Evolutionary conservation across 352 stramenopile species (phyloP), one percentile per base, ranked within the genome.

Genomic region (Globisporangium echinulatum): DNA sequence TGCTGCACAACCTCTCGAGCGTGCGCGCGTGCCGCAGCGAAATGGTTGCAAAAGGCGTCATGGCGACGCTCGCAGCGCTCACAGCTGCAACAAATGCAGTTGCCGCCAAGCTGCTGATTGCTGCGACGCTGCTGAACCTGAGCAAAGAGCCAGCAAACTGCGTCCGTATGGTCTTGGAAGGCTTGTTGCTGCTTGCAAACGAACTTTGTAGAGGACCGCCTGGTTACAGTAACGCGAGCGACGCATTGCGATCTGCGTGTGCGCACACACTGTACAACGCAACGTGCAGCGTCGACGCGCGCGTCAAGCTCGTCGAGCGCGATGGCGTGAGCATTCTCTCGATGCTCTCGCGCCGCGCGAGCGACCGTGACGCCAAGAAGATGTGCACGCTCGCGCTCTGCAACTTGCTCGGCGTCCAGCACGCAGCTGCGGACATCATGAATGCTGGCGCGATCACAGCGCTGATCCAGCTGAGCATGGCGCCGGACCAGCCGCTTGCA

Each of bases 321-420:
- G 78, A 90, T 50, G 84, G 68, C 1, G 76, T 93, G 5, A 75
- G 54, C 3, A 69, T 77, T 13, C 58, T 91, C 2, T 88, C 79
- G 1, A 67, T 62, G 4, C 64, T 90, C 5, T 88, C 80, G 0
- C 53, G 71, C 7, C 52, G 65, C 36, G 65, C 67, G 14, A 67
- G 15, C 37, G 68, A 68, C 50, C 58, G 68, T 4, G 67, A 91
- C 10, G 75, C 71, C 13, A 85, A 85, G 57, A 82, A 87, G 54
- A 87, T 94, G 79, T 89, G 78, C 58, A 94, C 82, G 0, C 58
- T 94, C 4, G 75, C 84, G 7, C 51, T 94, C 8, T 94, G 82
- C 49, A 94, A 92, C 54, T 56, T 94, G 52, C 61, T 94, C 5
- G 87, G 71, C 52, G 84, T 92, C 5, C 77, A 88, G 11, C 82